Percentiles rank a stretch among this genome's conserved stretches.
phyloP scores from a whole-genome alignment of 345 rosid genomes.

The Trapa incisa region DNA sequence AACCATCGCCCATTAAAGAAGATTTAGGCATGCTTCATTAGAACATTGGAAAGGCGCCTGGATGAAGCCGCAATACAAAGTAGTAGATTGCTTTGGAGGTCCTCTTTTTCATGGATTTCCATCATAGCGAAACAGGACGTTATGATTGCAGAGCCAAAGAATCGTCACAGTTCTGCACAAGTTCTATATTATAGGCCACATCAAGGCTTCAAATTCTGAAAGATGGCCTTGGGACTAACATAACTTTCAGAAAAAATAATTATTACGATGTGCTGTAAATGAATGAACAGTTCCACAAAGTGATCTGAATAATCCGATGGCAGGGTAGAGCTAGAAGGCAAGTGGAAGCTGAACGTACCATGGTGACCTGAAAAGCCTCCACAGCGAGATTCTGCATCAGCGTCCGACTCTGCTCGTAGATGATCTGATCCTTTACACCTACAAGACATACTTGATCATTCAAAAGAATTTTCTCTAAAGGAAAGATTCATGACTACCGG shows the following conservation, averaged over 20 bases:
- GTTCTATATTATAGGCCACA: not conserved
- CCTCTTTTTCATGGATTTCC: not conserved
- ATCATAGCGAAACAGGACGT: not conserved
- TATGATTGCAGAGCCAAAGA: not conserved
- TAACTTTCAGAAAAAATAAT: not conserved
- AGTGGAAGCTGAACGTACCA: constrained; percentile 28
- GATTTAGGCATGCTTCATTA: not conserved
- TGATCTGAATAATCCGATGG: not conserved
- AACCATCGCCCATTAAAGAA: not conserved
- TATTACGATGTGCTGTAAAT: not conserved
- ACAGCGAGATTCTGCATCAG: constrained; percentile 70
- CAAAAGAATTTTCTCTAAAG: not conserved
- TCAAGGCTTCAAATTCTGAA: not conserved
- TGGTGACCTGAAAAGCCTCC: constrained; percentile 65
- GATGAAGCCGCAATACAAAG: not conserved
- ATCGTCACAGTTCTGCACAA: too few species aligned
- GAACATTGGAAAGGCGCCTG: not conserved
- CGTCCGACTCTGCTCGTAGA: constrained; percentile 45
- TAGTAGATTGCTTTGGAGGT: not conserved
- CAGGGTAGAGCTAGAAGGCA: not conserved
- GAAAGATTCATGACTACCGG: too few species aligned
- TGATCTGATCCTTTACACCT: constrained; percentile 46
- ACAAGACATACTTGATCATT: not conserved
- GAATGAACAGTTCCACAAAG: not conserved
- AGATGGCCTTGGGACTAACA: not conserved